Evolutionary conservation across 805 yeast species (phyloP).

Genomic region (Yamadazyma sp.): DNA sequence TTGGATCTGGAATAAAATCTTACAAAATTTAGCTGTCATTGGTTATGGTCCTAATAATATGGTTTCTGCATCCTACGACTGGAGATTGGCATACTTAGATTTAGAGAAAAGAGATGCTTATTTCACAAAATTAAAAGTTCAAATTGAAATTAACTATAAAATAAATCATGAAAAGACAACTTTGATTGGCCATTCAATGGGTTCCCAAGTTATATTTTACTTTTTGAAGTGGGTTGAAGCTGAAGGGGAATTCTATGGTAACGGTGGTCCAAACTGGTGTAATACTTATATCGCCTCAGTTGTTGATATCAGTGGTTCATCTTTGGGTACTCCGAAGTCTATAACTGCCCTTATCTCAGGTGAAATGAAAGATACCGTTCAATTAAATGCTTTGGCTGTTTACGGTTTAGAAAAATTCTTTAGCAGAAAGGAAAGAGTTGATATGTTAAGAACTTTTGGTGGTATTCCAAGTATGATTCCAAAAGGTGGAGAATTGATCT

Average conservation of each 20-base stretch:
- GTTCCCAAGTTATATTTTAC: slow-evolving; percentile 82
- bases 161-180: slow-evolving; percentile 64
- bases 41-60: slow-evolving; percentile 92
- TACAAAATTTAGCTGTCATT: slow-evolving; percentile 91
- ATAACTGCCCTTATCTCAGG: slow-evolving; percentile 91
- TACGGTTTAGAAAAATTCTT: slow-evolving; percentile 94
- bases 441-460: slow-evolving; percentile 83
- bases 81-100: slow-evolving; percentile 91
- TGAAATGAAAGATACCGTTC: slow-evolving; percentile 97
- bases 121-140: slow-evolving; percentile 70
- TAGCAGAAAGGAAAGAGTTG: slow-evolving; percentile 83
- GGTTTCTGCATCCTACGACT: slow-evolving; percentile 91
- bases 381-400: slow-evolving; percentile 86
- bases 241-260: slow-evolving; percentile 71
- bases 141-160: slow-evolving; percentile 59
- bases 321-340: slow-evolving; percentile 92
- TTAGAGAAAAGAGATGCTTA: slow-evolving; percentile 84
- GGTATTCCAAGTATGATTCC: slow-evolving; percentile 96
- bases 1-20: slow-evolving; percentile 97
- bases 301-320: slow-evolving; percentile 87
- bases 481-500: slow-evolving; percentile 85
- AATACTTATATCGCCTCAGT: slow-evolving; percentile 77
- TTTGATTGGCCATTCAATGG: slow-evolving; percentile 95
- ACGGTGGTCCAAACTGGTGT: slow-evolving; percentile 91
- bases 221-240: slow-evolving; percentile 98